Conservation (phyloP, 1,139 yeast species). For the Lodderomyces metapsilosis region DNA sequence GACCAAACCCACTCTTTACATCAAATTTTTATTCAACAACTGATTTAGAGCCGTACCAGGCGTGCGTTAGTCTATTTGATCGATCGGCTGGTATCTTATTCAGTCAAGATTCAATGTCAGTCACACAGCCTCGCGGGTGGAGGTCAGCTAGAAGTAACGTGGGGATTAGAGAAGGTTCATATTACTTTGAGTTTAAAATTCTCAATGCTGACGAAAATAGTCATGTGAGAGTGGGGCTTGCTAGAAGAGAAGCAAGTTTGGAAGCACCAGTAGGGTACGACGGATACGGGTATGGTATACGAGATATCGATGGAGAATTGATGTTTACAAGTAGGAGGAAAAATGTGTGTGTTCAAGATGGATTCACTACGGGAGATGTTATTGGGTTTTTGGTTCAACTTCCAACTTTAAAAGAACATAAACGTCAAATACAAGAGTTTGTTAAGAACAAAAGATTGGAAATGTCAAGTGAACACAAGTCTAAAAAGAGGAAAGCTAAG, state of each 20-base stretch:
- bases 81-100: slow-evolving; percentile 60
- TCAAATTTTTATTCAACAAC: slow-evolving; percentile 69
- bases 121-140: slow-evolving; percentile 73
- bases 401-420: slow-evolving; percentile 53
- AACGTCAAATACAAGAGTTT: slow-evolving; percentile 24
- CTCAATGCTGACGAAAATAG: slow-evolving; percentile 44
- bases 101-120: slow-evolving; percentile 39
- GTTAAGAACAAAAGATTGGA: slow-evolving; percentile 13
- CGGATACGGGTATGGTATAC: slow-evolving; percentile 87
- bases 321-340: slow-evolving; percentile 73
- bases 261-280: slow-evolving; percentile 97
- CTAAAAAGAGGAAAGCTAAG: slow-evolving; percentile 18
- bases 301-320: slow-evolving; percentile 79
- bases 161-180: slow-evolving; percentile 73
- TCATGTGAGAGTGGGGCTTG: slow-evolving; percentile 82
- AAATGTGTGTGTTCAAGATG: slow-evolving; percentile 44
- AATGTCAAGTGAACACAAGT: slow-evolving; percentile 13
- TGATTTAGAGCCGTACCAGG: slow-evolving; percentile 66
- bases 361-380: slow-evolving; percentile 74
- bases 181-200: slow-evolving; percentile 75
- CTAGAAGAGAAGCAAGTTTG: slow-evolving; percentile 80
- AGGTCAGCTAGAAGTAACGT: slow-evolving; percentile 74
- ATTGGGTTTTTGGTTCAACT: slow-evolving; percentile 76
- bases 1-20: slow-evolving; percentile 62
- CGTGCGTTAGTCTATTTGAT: slow-evolving; percentile 71